phyloP scores from a whole-genome alignment of 2,329 filamentous ascomycete species.

The Colletotrichum navitas region DNA sequence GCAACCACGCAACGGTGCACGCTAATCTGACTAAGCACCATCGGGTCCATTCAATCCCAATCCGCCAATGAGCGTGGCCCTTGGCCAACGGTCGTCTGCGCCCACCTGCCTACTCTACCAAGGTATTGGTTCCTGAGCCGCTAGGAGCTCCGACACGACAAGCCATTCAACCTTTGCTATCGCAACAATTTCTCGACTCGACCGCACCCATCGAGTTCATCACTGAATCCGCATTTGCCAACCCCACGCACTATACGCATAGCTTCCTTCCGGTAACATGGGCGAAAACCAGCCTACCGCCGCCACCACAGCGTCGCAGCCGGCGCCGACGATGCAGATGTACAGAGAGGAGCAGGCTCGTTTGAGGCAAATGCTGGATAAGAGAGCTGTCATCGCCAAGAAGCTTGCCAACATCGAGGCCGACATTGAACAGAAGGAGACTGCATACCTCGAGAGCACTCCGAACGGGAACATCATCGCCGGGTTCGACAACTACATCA shows the following conservation, averaged over 20 bases:
- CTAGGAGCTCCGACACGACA: slow-evolving; percentile 20
- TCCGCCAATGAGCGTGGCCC: slow-evolving; percentile 25
- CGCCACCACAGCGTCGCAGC: slow-evolving; percentile 43
- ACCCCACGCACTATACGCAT: background rate
- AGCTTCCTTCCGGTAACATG: slow-evolving; percentile 14
- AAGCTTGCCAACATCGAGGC: slow-evolving; percentile 71
- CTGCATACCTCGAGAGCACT: slow-evolving; percentile 90
- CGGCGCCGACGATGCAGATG: slow-evolving; percentile 56
- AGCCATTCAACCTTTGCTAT: background rate
- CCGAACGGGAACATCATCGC: slow-evolving; percentile 94
- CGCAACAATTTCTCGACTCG: slow-evolving; percentile 16
- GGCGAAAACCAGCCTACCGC: slow-evolving; percentile 38
- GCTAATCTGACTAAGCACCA: background rate
- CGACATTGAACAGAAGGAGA: slow-evolving; percentile 85
- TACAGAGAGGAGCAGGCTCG: slow-evolving; percentile 64
- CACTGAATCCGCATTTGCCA: background rate
- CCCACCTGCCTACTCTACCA: background rate
- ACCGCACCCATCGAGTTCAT: slow-evolving; percentile 27
- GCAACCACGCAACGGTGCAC: background rate
- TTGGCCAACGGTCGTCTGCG: slow-evolving; percentile 2
- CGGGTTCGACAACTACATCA: slow-evolving; percentile 98
- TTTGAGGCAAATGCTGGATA: slow-evolving; percentile 62
- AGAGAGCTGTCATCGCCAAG: slow-evolving; percentile 50
- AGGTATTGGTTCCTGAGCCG: slow-evolving; percentile 17
- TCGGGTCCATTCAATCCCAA: background rate